Base-by-base conservation (phyloP, 441 rosid species). In the Syzygium syzygioides region DNA sequence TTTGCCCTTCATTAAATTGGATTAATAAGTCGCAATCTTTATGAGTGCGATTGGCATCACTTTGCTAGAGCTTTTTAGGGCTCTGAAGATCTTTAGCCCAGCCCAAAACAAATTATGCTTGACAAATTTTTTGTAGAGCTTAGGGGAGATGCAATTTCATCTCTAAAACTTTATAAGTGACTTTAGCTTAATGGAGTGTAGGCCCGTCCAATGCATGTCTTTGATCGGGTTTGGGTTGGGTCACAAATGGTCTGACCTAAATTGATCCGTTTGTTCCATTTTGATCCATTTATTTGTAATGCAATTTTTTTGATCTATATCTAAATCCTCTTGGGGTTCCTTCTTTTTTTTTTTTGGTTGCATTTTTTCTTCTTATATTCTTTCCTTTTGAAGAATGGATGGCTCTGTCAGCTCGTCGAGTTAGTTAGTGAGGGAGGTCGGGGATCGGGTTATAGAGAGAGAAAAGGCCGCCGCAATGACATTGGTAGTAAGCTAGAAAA, bases 381-480 rank as follows among this genome's bases (percentile, higher is more conserved):
- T 32, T 66, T 23, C 23, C 0, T 9, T 9, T 66, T 17, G 79
- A 32, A 66, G 41, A 32, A 32, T 66, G 6, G 79, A 66, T 66
- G 37, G 76, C 37, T 30, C 4, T 4, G 2, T 30, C 9, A 1
- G 12, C 23, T 30, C 12, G 19, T 30, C 13, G 2, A 66, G 76
- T 30, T 66, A 66, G 76, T 30, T 66, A 66, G 41, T 66, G 23
- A 2, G 41, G 19, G 23, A 30, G 41, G 6, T 66, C 4, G 23
- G 37, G 56, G 32, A 14, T 59, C 1, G 4, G 28, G 66, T 59
- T 26, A 59, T 59, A n/a, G 4, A 28, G 48, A 86, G 52, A 87
- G 66, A 87, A 85, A 89, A 86, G 32, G 85, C 48, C 28, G 52
- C 45, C 9, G 55, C 45, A 80, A 91, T 85, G 87, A 88, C 85